Base-by-base conservation (phyloP, 805 yeast genomes). In the Phaffomyces opuntiae region DNA sequence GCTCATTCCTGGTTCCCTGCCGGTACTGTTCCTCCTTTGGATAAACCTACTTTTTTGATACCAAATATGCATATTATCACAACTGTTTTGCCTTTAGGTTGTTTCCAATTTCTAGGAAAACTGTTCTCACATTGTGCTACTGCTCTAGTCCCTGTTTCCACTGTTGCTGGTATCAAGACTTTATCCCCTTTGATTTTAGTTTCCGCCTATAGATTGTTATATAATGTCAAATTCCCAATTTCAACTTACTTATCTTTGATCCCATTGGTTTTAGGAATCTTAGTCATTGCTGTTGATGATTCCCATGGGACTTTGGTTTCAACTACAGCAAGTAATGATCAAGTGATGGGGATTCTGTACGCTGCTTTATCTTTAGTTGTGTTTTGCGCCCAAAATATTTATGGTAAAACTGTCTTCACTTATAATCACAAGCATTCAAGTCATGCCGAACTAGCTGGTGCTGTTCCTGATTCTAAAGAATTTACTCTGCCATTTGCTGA, bases 301-400 rank as follows among this genome's bases (percentile, higher is more conserved):
- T 67, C 77, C 1, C 48, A 55, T 24, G 54, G 50, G 17, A 53
- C 56, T 3, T 33, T 53, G 13, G 68, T 75, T 47, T 57, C 72
- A 7, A 66, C 69, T 7, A 69, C 72, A 39, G 59, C 69, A 40
- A 53, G 59, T n/a, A 67, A 68, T 14, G 45, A 41, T 27, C 75
- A 77, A 52, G 62, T 79, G 38, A 61, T 70, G 49, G 96, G 96
- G 7, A 64, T 87, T n/a, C 29, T 75, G 2, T 83, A 75, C 57
- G 91, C 96, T 12, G 65, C 82, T 9, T 48, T 78, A 29, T 79
- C 93, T 5, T 75, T 90, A 41, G 61, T 84, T 8, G 78, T 87
- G 17, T 88, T 89, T 68, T 95, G 91, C 6, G 77, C 81, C 3
- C 96, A 88, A 59, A 88, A 88, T 60, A 85, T 89, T 39, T 88